Evolutionary conservation across 2,329 filamentous ascomycete species (phyloP).

Genomic region (Colletotrichum navitas): DNA sequence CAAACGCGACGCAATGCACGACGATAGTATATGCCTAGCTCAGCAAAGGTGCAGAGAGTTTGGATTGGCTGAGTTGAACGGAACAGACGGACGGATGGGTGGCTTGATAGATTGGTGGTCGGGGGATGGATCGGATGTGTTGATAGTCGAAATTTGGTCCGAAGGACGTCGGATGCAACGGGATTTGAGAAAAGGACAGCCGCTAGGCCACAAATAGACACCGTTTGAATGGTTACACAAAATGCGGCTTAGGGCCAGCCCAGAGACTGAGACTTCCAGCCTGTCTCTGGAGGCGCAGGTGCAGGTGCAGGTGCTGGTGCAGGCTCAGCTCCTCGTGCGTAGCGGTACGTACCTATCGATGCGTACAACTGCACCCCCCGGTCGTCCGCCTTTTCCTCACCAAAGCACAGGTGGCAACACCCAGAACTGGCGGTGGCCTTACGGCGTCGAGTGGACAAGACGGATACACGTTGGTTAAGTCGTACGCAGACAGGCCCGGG

Average conservation of each 20-base stretch:
- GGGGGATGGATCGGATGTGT: neutral
- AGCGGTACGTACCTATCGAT: constrained; percentile 8
- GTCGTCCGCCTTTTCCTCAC: constrained; percentile 38
- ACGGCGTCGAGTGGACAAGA: neutral
- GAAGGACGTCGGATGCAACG: constrained; percentile 5
- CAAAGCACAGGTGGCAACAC: constrained; percentile 24
- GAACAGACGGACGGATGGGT: neutral
- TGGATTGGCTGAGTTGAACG: neutral
- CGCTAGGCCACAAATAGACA: constrained; percentile 1
- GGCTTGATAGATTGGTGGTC: neutral
- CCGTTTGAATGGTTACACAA: constrained; percentile 21
- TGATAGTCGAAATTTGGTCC: neutral
- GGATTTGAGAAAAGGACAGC: neutral
- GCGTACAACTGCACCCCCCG: neutral
- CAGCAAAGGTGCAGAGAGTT: neutral
- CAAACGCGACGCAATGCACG: neutral
- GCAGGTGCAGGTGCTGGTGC: constrained; percentile 1
- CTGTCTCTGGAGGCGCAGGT: neutral
- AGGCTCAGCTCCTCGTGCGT: neutral
- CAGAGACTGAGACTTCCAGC: neutral
- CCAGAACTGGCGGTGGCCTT: constrained; percentile 27
- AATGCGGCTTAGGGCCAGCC: neutral
- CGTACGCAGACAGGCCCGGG: neutral
- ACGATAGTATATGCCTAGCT: neutral
- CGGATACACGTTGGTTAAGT: neutral